Evolutionary conservation across 2,329 filamentous ascomycete genomes (phyloP).

Genomic region (Xylariaceae sp.): DNA sequence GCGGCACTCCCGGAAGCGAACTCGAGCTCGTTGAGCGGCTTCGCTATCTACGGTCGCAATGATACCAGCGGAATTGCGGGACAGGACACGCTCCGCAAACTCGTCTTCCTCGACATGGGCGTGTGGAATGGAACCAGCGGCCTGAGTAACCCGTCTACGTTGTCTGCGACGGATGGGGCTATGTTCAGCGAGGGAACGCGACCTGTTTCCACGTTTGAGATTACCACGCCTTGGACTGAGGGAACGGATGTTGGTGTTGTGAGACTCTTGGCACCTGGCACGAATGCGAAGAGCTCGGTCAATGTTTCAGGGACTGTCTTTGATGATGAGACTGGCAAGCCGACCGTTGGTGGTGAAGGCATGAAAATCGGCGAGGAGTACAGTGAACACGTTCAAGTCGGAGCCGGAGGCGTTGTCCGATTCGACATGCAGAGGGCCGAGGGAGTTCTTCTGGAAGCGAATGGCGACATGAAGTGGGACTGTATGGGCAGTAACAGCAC

Average conservation of each 20-base stretch:
- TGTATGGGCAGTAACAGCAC: constrained; percentile 5
- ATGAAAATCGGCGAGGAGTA: constrained; percentile 9
- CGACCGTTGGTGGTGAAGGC: constrained; percentile 18
- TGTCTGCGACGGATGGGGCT: constrained; percentile 29
- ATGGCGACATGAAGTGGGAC: background rate
- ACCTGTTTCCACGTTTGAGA: constrained; percentile 24
- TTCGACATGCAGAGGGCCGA: constrained; percentile 29
- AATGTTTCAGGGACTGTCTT: constrained; percentile 32
- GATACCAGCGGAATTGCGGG: background rate
- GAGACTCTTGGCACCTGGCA: constrained; percentile 32
- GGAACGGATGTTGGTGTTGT: constrained; percentile 24
- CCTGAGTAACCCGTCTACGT: constrained; percentile 33
- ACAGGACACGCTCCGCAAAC: constrained; percentile 24
- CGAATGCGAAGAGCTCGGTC: constrained; percentile 34
- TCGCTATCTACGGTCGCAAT: constrained; percentile 27
- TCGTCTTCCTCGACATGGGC: constrained; percentile 35
- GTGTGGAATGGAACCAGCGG: constrained; percentile 35
- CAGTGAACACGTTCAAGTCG: constrained; percentile 28
- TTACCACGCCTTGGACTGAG: constrained; percentile 31
- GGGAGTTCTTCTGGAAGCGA: constrained; percentile 31
- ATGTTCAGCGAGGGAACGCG: constrained; percentile 29
- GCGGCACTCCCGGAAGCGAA: constrained; percentile 33
- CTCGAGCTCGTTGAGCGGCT: constrained; percentile 33
- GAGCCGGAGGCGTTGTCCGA: constrained; percentile 24
- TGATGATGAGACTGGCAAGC: constrained; percentile 26